These are phyloP conservation scores for Penicillium sp. DNA, from an alignment of 2,329 filamentous ascomycete species.

Conservation along the genomic window DNA sequence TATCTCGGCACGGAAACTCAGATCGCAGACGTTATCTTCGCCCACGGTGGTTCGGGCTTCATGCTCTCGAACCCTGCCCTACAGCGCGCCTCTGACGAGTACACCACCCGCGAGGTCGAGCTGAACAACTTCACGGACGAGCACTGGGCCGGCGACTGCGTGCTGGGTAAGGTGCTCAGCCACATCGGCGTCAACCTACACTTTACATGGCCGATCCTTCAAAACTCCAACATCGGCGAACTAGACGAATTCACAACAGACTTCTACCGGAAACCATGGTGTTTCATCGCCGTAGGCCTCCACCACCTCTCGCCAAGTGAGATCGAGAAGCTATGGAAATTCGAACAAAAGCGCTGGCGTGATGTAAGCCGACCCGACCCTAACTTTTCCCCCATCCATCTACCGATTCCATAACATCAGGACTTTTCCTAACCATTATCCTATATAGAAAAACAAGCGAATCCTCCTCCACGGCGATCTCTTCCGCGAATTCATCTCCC, in stretches of 20 bases:
- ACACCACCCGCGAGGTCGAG: constrained; percentile 41
- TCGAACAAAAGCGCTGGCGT: constrained; percentile 56
- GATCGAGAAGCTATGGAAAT: constrained; percentile 46
- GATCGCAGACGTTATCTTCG: constrained; percentile 53
- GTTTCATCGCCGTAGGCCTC: constrained; percentile 51
- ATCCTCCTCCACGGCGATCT: constrained; percentile 39
- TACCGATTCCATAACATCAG: neutral
- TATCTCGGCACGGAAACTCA: constrained; percentile 58
- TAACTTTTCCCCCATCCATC: neutral
- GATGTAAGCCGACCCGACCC: constrained; percentile 51
- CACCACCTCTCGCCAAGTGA: constrained; percentile 50
- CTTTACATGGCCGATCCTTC: constrained; percentile 51
- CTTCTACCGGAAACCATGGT: constrained; percentile 49
- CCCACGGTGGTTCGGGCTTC: constrained; percentile 56
- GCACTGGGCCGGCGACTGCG: constrained; percentile 54
- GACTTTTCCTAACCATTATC: neutral
- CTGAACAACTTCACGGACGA: constrained; percentile 49
- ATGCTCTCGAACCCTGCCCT: constrained; percentile 53
- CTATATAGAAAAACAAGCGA: constrained; percentile 22
- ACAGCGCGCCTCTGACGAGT: constrained; percentile 46
- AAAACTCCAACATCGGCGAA: constrained; percentile 45
- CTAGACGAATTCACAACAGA: constrained; percentile 45
- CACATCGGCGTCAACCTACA: constrained; percentile 49
- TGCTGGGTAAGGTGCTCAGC: constrained; percentile 49
- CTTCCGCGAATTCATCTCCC: constrained; percentile 40